These are phyloP conservation scores for Royoungia palumana DNA, from an alignment of 768 basidiomycete species.

Conservation along the genomic window DNA sequence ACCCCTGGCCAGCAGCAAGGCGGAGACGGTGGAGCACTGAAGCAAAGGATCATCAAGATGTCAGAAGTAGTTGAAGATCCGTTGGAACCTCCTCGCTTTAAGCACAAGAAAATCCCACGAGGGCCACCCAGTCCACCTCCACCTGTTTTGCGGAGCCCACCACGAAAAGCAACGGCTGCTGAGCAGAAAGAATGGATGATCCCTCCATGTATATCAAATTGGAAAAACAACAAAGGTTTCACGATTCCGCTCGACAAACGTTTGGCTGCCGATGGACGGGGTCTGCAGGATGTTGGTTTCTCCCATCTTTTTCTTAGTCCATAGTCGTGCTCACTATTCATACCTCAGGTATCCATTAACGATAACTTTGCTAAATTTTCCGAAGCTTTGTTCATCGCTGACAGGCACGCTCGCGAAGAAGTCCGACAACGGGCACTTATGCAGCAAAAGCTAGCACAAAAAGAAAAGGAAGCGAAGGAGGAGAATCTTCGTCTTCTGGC, in stretches of 20 bases:
- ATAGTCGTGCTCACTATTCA: not conserved
- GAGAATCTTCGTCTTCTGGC: conserved; percentile 92
- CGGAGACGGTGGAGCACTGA: conserved; percentile 51
- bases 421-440: conserved; percentile 94
- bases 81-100: conserved; percentile 93
- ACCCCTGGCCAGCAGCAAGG: conserved; percentile 89
- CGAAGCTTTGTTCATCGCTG: conserved; percentile 91
- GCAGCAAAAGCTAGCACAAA: conserved; percentile 98
- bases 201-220: conserved; percentile 98
- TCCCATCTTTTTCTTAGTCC: not conserved
- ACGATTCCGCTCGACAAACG: conserved; percentile 98
- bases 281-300: conserved; percentile 86
- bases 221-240: conserved; percentile 99
- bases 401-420: conserved; percentile 96
- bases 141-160: conserved; percentile 92
- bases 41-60: conserved; percentile 99
- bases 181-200: conserved; percentile 99
- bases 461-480: conserved; percentile 94
- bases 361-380: conserved; percentile 99
- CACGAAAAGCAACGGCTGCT: conserved; percentile 90
- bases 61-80: conserved; percentile 97
- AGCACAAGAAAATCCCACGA: conserved; percentile 97
- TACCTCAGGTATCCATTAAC: conserved; percentile 88
- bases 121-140: conserved; percentile 96
- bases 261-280: conserved; percentile 96